Conservation (phyloP, 495 filamentous ascomycete genomes). For the Lasiosphaeria miniovina region DNA sequence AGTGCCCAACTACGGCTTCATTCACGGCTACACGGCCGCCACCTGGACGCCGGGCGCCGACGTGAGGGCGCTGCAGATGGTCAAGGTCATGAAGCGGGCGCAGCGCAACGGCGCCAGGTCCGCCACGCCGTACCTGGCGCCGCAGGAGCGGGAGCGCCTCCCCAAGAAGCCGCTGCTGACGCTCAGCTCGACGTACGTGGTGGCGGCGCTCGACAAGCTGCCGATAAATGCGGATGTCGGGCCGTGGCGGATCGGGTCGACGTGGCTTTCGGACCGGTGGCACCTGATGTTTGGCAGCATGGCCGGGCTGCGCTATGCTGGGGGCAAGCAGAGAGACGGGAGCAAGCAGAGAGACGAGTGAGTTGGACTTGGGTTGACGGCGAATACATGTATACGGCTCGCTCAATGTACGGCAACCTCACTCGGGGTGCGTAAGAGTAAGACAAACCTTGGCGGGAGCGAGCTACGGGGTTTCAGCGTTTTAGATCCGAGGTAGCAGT, state of each 20-base stretch:
- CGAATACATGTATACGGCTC: too few species aligned
- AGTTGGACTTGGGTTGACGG: neutral
- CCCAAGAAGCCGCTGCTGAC: slow-evolving; percentile 22
- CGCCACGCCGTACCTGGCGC: slow-evolving; percentile 26
- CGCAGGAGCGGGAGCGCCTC: slow-evolving; percentile 15
- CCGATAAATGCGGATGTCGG: slow-evolving; percentile 30
- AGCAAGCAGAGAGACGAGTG: neutral
- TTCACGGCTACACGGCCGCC: slow-evolving; percentile 50
- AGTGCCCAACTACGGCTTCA: slow-evolving; percentile 34
- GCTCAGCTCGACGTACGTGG: slow-evolving; percentile 35
- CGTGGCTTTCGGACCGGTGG: slow-evolving; percentile 28
- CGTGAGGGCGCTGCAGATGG: slow-evolving; percentile 27
- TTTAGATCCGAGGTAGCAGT: too few species aligned
- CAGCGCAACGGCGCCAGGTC: slow-evolving; percentile 30
- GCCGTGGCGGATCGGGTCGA: slow-evolving; percentile 35
- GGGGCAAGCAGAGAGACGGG: neutral
- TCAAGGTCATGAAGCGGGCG: slow-evolving; percentile 41
- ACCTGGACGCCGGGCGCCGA: slow-evolving; percentile 56
- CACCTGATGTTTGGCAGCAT: slow-evolving; percentile 26
- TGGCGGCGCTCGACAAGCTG: slow-evolving; percentile 27
- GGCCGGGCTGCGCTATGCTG: neutral
- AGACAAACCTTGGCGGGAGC: too few species aligned
- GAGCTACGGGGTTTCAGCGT: too few species aligned
- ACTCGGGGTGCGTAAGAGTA: too few species aligned
- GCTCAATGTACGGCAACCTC: too few species aligned